Evolutionary conservation across 305 asterid species (phyloP).

Genomic region (Fraxinus sp.): DNA sequence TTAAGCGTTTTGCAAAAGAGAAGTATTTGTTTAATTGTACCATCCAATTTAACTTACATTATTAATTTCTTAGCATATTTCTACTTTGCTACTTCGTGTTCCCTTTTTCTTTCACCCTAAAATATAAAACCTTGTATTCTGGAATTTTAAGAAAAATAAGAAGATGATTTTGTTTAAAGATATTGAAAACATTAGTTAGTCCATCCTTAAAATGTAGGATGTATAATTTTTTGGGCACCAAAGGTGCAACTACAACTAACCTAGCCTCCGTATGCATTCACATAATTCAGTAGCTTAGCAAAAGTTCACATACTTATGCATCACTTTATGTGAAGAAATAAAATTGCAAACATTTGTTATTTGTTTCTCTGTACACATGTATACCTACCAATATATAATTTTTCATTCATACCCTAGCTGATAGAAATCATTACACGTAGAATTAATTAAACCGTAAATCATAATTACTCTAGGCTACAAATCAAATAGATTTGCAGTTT

Average conservation of each 20-base stretch:
- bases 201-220: background rate
- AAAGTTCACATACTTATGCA: background rate
- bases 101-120: background rate
- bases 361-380: background rate
- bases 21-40: conserved; percentile 11
- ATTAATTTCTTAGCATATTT: background rate
- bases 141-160: background rate
- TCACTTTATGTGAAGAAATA: background rate
- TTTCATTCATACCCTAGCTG: background rate
- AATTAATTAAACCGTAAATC: background rate
- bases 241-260: background rate
- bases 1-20: conserved; percentile 39
- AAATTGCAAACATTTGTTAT: background rate
- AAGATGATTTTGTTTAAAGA: background rate
- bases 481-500: background rate
- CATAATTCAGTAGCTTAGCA: background rate
- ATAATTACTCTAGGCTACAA: background rate
- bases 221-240: background rate
- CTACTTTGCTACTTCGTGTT: background rate
- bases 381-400: too few relatives aligned
- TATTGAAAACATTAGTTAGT: background rate
- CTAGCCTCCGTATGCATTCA: background rate
- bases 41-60: conserved; percentile 14
- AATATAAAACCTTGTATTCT: background rate
- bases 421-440: background rate